A percentile compares a stretch with the other conserved stretches of the same genome.
Evolutionary conservation across 2,329 filamentous ascomycete genomes (phyloP).

Genomic region (Colletotrichum truncatum): DNA sequence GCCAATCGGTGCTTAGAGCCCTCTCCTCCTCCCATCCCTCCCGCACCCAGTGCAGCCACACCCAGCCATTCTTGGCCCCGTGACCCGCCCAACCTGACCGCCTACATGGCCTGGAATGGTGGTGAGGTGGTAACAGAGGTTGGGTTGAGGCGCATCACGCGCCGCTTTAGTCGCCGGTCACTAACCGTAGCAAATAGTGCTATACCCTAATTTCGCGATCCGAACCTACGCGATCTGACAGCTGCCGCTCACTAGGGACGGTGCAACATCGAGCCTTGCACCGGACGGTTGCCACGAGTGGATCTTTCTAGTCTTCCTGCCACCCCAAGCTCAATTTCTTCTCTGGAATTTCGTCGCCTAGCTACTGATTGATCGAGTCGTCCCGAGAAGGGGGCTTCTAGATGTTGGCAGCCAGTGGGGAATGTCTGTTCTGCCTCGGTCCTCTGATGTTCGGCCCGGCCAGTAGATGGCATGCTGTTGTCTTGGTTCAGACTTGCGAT

Average conservation of each 20-base stretch:
- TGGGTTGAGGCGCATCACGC: conserved; percentile 17
- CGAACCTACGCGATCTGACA: conserved; percentile 1
- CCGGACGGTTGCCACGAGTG: neutral
- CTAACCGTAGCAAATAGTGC: no score
- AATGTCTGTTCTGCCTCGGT: neutral
- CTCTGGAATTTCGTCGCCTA: neutral
- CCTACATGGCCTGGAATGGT: neutral
- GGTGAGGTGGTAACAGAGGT: neutral
- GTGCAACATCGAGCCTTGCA: conserved; percentile 7
- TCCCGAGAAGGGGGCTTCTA: neutral
- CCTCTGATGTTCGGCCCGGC: conserved; percentile 17
- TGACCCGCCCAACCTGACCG: conserved; percentile 15
- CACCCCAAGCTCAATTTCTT: neutral
- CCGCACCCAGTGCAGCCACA: conserved; percentile 12
- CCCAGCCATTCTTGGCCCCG: neutral
- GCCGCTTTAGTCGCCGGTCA: neutral
- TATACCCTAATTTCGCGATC: no score
- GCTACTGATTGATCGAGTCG: neutral
- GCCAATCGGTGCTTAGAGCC: conserved; percentile 4
- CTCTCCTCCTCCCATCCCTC: neutral
- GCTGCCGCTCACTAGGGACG: conserved; percentile 14
- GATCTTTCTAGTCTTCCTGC: neutral
- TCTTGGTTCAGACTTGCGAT: neutral
- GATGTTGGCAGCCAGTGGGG: neutral
- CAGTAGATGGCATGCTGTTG: neutral